Conservation (phyloP, 2,329 filamentous ascomycete species). For the Berkeleyomyces basicola region DNA sequence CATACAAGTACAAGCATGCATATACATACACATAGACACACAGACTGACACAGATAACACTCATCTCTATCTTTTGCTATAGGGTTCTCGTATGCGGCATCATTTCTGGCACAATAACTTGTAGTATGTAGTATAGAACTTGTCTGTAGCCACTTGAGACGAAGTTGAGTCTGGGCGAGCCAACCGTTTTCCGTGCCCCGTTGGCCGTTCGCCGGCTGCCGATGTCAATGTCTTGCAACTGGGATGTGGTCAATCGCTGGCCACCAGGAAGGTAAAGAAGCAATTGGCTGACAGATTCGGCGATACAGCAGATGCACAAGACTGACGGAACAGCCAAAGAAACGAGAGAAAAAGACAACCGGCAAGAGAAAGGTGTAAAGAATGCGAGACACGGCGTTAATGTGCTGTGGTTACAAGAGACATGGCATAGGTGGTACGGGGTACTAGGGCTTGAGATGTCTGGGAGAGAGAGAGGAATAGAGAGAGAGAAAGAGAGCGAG, state of each 20-base stretch:
- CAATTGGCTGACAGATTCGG: not conserved
- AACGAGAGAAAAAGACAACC: not conserved
- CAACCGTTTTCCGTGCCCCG: too few species aligned
- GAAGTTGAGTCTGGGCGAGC: too few species aligned
- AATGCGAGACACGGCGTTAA: not conserved
- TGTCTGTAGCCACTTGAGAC: too few species aligned
- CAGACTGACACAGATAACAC: not conserved
- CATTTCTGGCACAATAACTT: not conserved
- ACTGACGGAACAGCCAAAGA: not conserved
- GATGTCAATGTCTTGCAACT: too few species aligned
- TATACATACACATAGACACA: not conserved
- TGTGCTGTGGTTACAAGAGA: too few species aligned
- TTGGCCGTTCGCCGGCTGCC: too few species aligned
- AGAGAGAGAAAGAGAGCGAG: not conserved
- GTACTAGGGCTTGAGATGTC: not conserved
- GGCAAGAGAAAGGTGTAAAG: not conserved
- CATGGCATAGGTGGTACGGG: not conserved
- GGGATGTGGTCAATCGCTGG: not conserved
- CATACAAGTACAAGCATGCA: not conserved
- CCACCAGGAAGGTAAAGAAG: not conserved
- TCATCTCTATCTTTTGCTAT: not conserved
- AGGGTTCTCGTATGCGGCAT: not conserved
- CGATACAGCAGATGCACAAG: not conserved
- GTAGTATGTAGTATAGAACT: too few species aligned
- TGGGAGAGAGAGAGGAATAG: not conserved